Evolutionary conservation across 345 rosid genomes (phyloP).

Genomic region (Euphorbia peplus): DNA sequence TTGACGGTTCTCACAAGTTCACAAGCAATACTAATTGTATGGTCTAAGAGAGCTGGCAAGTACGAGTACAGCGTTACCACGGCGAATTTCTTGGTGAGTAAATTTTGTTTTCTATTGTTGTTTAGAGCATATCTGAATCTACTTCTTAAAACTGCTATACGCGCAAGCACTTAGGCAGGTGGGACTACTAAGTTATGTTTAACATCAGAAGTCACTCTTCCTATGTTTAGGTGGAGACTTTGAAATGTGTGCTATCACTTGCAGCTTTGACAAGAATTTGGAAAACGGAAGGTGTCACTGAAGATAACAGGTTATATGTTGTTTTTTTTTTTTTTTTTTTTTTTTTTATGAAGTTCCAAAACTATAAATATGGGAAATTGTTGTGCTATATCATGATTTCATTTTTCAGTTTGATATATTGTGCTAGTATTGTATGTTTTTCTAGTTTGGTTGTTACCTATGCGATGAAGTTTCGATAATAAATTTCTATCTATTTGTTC

Average conservation of each 20-base stretch:
- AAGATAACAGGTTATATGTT: slow-evolving; percentile 70
- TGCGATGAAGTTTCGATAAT: too few species aligned
- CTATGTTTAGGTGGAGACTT: slow-evolving; percentile 72
- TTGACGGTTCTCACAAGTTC: slow-evolving; percentile 89
- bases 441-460: too few species aligned
- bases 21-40: slow-evolving; percentile 91
- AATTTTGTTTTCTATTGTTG: background rate
- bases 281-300: slow-evolving; percentile 77
- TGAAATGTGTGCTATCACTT: slow-evolving; percentile 83
- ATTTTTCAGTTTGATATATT: background rate
- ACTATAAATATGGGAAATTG: too few species aligned
- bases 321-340: background rate
- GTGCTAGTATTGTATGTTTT: background rate
- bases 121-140: background rate
- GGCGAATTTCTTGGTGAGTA: slow-evolving; percentile 84
- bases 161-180: background rate
- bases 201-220: background rate
- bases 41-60: slow-evolving; percentile 99
- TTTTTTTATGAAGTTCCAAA: background rate
- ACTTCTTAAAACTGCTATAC: background rate
- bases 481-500: too few species aligned
- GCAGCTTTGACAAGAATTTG: slow-evolving; percentile 82
- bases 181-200: background rate
- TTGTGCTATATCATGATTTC: too few species aligned
- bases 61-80: slow-evolving; percentile 97